These are phyloP conservation scores for Aspergillus calidoustus DNA, from an alignment of 2,329 filamentous ascomycete species.

Conservation along the genomic window DNA sequence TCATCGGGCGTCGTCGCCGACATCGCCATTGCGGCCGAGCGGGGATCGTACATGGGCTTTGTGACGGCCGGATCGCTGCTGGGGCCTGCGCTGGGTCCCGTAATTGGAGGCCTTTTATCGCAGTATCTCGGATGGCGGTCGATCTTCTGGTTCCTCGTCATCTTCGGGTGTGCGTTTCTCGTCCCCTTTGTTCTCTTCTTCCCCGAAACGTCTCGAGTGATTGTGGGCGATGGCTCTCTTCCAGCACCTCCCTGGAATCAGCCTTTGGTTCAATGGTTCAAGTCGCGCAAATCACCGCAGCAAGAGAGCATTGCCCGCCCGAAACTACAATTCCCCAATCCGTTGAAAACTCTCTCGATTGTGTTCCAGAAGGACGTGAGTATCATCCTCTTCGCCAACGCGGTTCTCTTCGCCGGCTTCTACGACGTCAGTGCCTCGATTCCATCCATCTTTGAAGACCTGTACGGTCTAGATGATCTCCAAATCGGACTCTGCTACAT, in stretches of 20 bases:
- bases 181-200: constrained; percentile 61
- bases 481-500: constrained; percentile 49
- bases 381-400: constrained; percentile 44
- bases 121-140: constrained; percentile 66
- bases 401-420: constrained; percentile 53
- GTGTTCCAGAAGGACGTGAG: constrained; percentile 43
- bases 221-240: constrained; percentile 44
- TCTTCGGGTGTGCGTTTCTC: constrained; percentile 56
- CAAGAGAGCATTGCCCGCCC: constrained; percentile 19
- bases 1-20: constrained; percentile 47
- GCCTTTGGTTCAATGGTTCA: constrained; percentile 22
- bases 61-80: constrained; percentile 61
- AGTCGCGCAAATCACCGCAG: constrained; percentile 5
- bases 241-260: constrained; percentile 32
- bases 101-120: constrained; percentile 68
- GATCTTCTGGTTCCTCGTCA: constrained; percentile 72
- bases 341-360: constrained; percentile 42
- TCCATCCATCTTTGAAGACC: constrained; percentile 51
- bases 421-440: constrained; percentile 53
- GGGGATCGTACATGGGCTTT: constrained; percentile 49
- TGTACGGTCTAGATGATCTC: constrained; percentile 54
- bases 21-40: constrained; percentile 42
- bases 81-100: constrained; percentile 57
- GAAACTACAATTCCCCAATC: constrained; percentile 40
- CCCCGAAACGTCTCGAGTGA: constrained; percentile 54